Evolutionary conservation across 192 early-diverging fungal species (phyloP).

Genomic region (Coemansia reversa): DNA sequence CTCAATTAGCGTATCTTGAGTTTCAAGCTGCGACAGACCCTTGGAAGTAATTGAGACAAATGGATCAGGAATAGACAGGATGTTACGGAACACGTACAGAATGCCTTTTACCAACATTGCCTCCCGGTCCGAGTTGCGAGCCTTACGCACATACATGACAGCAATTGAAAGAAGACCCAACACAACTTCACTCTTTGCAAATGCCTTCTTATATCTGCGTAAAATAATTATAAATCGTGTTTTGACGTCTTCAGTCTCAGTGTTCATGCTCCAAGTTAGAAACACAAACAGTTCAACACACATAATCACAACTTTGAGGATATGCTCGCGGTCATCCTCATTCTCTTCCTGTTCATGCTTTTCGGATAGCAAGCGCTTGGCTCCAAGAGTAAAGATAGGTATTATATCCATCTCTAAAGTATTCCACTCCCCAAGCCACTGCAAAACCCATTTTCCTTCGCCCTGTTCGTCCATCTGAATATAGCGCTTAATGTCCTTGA

Average conservation of each 20-base stretch:
- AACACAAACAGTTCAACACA: constrained; percentile 84
- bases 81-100: constrained; percentile 75
- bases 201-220: constrained; percentile 72
- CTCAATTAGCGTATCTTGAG: constrained; percentile 67
- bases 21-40: constrained; percentile 56
- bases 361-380: constrained; percentile 25
- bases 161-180: constrained; percentile 28
- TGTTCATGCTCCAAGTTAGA: constrained; percentile 81
- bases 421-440: constrained; percentile 72
- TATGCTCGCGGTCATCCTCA: constrained; percentile 20
- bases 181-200: constrained; percentile 45
- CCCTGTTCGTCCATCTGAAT: constrained; percentile 74
- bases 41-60: constrained; percentile 59
- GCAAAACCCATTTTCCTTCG: constrained; percentile 60
- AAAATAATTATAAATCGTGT: constrained; percentile 56
- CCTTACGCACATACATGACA: constrained; percentile 32
- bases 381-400: constrained; percentile 63
- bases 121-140: constrained; percentile 24
- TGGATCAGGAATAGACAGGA: constrained; percentile 76
- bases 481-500: constrained; percentile 84
- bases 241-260: constrained; percentile 47
- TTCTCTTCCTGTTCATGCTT: constrained; percentile 9
- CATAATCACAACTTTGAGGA: constrained; percentile 31
- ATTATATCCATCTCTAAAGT: constrained; percentile 76
- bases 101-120: constrained; percentile 55